Conservation (phyloP, 768 basidiomycete species). For the Russula lepida region DNA sequence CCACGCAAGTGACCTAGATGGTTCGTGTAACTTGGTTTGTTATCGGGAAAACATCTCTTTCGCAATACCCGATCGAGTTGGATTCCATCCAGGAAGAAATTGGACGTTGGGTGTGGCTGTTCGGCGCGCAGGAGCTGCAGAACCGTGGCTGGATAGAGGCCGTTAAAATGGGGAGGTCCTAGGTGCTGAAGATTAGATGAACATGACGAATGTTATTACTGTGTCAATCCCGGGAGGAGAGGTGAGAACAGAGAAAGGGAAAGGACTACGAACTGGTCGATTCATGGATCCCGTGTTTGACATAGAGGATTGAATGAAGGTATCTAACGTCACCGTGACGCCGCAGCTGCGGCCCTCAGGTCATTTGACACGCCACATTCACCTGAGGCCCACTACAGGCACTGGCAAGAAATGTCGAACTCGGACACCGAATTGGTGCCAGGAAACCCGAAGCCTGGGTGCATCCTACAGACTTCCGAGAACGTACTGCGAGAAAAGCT, state of each 20-base stretch:
- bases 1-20: slow-evolving; percentile 44
- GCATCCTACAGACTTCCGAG: neutral
- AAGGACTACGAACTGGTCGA: neutral
- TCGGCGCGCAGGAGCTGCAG: slow-evolving; percentile 41
- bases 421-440: neutral
- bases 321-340: neutral
- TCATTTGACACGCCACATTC: neutral
- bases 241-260: neutral
- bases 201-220: neutral
- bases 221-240: neutral
- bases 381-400: no score
- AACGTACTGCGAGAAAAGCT: neutral
- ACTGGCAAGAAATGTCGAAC: neutral
- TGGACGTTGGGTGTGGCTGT: slow-evolving; percentile 2
- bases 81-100: slow-evolving; percentile 11
- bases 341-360: no score
- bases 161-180: neutral
- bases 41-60: neutral
- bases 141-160: slow-evolving; percentile 45
- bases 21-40: neutral
- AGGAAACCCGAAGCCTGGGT: neutral
- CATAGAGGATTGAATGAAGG: neutral
- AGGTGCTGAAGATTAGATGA: neutral
- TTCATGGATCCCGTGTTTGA: neutral
- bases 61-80: slow-evolving; percentile 8